Evolutionary conservation across 2,329 filamentous ascomycete genomes (phyloP), one percentile per base, ranked within the genome.

Genomic region (Macrophomina phaseolina): DNA sequence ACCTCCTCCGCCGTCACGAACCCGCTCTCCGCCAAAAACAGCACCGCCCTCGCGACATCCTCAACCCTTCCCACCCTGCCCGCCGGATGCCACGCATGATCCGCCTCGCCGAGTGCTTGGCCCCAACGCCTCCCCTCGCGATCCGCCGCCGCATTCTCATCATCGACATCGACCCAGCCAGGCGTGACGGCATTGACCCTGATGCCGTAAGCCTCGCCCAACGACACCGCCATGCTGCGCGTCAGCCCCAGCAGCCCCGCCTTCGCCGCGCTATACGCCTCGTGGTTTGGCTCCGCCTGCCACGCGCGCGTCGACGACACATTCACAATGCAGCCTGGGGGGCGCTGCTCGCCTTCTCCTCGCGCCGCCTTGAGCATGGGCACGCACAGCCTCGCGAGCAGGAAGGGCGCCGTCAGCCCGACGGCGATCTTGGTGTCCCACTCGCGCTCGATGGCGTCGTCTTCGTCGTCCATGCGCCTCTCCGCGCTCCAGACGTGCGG

Each of bases 151-250:
- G 76, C 75, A 49, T 74, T 78, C 72, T 82, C 80, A 53, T 84
- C 76, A 55, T 71, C 74, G 7, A 85, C 83, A 69, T 85, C 78
- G 55, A 86, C 83, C 84, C 84, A 86, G 0, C 84, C 83, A 0
- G 82, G 83, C 40, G 84, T 70, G 16, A 86, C 81, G 0, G 82
- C 79, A 68, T 84, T 85, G 32, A 83, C 81, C 4, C 82, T 75
- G 32, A 86, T 79, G 11, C 79, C 77, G 52, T 80, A 77, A 3
- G 75, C 72, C 58, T 80, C 76, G 1, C 78, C 80, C 14, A 85
- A 73, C 46, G 80, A 82, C 7, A 83, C 78, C 11, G 81, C 79
- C 80, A 85, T 80, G 9, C 79, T 79, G 69, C 84, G 83, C 60
- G 81, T 82, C 34, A 86, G 70, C 0, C 84, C 84, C 8, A 85